Conservation (phyloP, 768 basidiomycete genomes). For the Pleurotus tuber-regium region DNA sequence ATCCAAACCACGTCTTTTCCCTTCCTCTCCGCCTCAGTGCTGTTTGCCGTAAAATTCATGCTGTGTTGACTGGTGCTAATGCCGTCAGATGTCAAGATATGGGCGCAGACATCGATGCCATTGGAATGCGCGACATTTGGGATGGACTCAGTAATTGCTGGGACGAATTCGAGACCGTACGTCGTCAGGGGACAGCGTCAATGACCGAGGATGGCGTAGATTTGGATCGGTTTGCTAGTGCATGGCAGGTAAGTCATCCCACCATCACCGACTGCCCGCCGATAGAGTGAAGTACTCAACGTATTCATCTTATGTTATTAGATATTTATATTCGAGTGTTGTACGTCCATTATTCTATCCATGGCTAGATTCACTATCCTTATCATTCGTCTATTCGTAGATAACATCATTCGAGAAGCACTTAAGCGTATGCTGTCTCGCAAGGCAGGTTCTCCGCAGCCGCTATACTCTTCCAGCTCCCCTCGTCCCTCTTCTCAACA, state of each 20-base stretch:
- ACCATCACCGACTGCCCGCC: not conserved
- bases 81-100: constrained; percentile 42
- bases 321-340: constrained; percentile 90
- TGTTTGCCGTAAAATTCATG: constrained; percentile 77
- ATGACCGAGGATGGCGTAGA: constrained; percentile 36
- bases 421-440: constrained; percentile 56
- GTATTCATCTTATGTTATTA: constrained; percentile 27
- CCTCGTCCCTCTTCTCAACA: constrained; percentile 46
- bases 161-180: constrained; percentile 76
- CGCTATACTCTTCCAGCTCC: constrained; percentile 41
- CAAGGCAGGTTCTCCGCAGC: constrained; percentile 25
- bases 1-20: constrained; percentile 59
- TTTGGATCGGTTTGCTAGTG: constrained; percentile 66
- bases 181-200: constrained; percentile 29
- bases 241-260: constrained; percentile 70
- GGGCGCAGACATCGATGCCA: constrained; percentile 53
- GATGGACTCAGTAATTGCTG: constrained; percentile 76
- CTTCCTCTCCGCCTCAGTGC: constrained; percentile 73
- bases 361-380: not conserved
- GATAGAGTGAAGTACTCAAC: no score
- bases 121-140: constrained; percentile 79
- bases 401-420: constrained; percentile 84
- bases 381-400: constrained; percentile 27
- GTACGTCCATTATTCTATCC: constrained; percentile 41
- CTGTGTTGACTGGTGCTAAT: constrained; percentile 73